Evolutionary conservation across 345 rosid species (phyloP).

Genomic region (Raphanus raphanistrum): DNA sequence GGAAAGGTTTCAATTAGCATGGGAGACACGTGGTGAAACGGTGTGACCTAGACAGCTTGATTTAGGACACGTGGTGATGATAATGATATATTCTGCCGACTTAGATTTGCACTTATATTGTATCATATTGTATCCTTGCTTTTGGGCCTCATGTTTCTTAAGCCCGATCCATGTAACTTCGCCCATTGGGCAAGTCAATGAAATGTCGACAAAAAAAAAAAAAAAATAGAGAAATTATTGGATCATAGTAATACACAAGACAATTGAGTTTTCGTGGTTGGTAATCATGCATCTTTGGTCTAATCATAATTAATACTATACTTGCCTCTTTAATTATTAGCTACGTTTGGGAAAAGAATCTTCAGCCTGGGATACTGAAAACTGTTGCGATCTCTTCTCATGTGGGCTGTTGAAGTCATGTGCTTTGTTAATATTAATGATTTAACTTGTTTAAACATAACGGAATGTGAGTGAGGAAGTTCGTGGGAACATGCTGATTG

Average conservation of each 20-base stretch:
- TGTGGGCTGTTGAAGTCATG: conserved; percentile 27
- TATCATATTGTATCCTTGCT: too few relatives aligned
- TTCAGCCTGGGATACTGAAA: conserved; percentile 17
- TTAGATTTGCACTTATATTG: too few relatives aligned
- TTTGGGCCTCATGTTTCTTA: too few relatives aligned
- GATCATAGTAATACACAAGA: background rate
- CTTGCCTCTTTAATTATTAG: conserved; percentile 8
- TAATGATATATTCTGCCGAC: too few relatives aligned
- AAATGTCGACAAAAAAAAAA: too few relatives aligned
- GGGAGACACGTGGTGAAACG: too few relatives aligned
- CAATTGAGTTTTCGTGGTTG: conserved; percentile 16
- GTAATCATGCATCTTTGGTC: conserved; percentile 10
- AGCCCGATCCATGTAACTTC: too few relatives aligned
- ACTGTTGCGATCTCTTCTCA: conserved; percentile 14
- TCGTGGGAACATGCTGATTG: background rate
- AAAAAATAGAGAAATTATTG: background rate
- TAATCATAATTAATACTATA: background rate
- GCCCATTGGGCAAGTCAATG: too few relatives aligned
- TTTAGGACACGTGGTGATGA: too few relatives aligned
- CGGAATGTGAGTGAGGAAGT: background rate
- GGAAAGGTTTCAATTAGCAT: too few relatives aligned
- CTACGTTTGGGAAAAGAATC: conserved; percentile 20
- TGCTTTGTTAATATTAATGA: background rate
- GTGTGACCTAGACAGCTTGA: too few relatives aligned
- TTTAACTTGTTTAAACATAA: background rate